A percentile compares a stretch with the other conserved stretches of the same genome.
Evolutionary conservation across 768 basidiomycete genomes (phyloP).

Genomic region (Leccinum longicurvipes): DNA sequence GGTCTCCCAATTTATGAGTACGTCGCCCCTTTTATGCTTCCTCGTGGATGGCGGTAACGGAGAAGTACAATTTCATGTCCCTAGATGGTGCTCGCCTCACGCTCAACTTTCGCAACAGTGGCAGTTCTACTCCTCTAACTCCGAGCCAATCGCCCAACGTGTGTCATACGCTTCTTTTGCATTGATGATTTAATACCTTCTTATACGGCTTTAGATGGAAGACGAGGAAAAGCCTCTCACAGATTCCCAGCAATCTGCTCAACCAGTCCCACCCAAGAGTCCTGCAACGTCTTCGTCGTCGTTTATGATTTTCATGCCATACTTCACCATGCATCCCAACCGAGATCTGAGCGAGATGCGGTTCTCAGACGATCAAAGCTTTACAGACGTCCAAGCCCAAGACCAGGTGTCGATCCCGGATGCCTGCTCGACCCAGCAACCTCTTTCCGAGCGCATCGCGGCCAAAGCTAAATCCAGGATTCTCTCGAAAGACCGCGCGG

Average conservation of each 20-base stretch:
- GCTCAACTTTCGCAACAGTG: constrained; percentile 14
- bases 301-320: constrained; percentile 9
- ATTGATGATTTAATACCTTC: background rate
- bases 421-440: background rate
- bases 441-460: constrained; percentile 10
- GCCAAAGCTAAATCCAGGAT: constrained; percentile 17
- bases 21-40: background rate
- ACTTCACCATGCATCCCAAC: constrained; percentile 11
- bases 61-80: background rate
- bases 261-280: constrained; percentile 1
- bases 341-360: background rate
- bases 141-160: constrained; percentile 10
- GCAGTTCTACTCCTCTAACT: background rate
- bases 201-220: constrained; percentile 3
- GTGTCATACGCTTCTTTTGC: background rate
- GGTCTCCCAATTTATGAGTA: constrained; percentile 29
- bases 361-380: background rate
- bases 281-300: constrained; percentile 15
- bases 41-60: background rate
- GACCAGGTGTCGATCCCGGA: background rate
- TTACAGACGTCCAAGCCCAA: background rate
- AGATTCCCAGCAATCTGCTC: constrained; percentile 3
- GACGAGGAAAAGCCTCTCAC: constrained; percentile 19
- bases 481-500: constrained; percentile 24
- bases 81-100: constrained; percentile 27